phyloP scores from a whole-genome alignment of 2,329 filamentous ascomycete genomes.

The Arthrobotrys entomopaga region DNA sequence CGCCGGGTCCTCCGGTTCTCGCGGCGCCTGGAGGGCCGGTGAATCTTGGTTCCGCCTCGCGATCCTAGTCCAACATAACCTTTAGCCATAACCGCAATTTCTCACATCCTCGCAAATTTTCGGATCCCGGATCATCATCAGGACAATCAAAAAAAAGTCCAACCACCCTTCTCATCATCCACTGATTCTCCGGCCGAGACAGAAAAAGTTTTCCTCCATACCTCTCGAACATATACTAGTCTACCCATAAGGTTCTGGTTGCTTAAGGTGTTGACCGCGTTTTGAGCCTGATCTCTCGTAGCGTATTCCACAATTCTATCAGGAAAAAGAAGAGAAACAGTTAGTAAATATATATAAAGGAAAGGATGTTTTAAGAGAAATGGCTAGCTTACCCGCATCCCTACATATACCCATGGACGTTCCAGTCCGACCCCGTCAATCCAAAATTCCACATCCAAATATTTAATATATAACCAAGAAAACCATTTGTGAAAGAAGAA shows the following conservation, averaged over 20 bases:
- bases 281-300: conserved; percentile 97
- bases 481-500: conserved; percentile 66
- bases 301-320: conserved; percentile 99
- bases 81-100: conserved; percentile 54
- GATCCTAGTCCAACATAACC: conserved; percentile 72
- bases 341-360: neutral
- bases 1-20: conserved; percentile 63
- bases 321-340: conserved; percentile 60
- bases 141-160: conserved; percentile 42
- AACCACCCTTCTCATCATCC: conserved; percentile 51
- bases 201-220: conserved; percentile 64
- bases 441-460: conserved; percentile 66
- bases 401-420: conserved; percentile 91
- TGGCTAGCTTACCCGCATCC: conserved; percentile 90
- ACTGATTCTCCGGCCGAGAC: conserved; percentile 45
- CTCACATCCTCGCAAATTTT: conserved; percentile 21
- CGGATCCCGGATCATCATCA: conserved; percentile 50
- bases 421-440: conserved; percentile 94
- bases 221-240: conserved; percentile 98
- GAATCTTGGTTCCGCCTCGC: conserved; percentile 97
- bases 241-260: conserved; percentile 99
- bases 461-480: conserved; percentile 67
- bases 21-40: conserved; percentile 72
- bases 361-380: conserved; percentile 5
- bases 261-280: conserved; percentile 95